Base-by-base conservation (phyloP, 202 grass and related monocot genomes). In the Dendrocalamus latiflorus region DNA sequence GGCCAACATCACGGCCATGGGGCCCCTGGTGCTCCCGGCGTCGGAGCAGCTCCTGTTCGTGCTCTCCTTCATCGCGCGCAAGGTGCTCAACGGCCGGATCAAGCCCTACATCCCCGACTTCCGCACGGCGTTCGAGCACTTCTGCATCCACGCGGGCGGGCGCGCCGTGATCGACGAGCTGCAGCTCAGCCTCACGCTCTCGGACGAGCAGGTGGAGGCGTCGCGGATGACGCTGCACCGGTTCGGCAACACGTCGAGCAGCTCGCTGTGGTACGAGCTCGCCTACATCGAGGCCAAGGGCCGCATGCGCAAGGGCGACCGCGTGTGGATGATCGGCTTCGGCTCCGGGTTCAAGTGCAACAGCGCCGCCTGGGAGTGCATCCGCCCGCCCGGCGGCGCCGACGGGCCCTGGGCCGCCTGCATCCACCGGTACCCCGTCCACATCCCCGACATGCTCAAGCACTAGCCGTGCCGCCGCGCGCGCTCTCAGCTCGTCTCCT, bases 231-330 rank as follows among this genome's bases (percentile, higher is more conserved):
- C 85, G 7, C 87, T 97, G 37, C 91, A 97, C 72, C 87, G 94
- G 15, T 94, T 93, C 62, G 91, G 94, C 11, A 94, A 97, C 87
- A 97, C 94, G 4, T 94, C 91, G 0, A 94, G 94, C 79, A 97
- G 94, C 81, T 85, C 95, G 76, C 92, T 98, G 30, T 98, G 95
- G 95, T 98, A 98, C 82, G 93, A 95, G 88, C 88, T 95, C 51
- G 88, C 88, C 12, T 95, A 95, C 85, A 50, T 85, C 42, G 88
- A 94, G 72, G 84, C 94, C 78, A 90, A 86, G 84, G 92, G 74
- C 0, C 83, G 90, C 24, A 97, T 97, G 94, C 86, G 83, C 21
- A 73, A 1, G 22, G 88, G 83, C 12, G 88, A 89, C 66, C 88
- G 88, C 57, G 78, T 89, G 8, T 89, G 88, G 88, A 86, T 89